Percentiles rank a stretch among this genome's conserved stretches.
Conservation (phyloP, 2,329 filamentous ascomycete species). For the Knufia fluminis region DNA sequence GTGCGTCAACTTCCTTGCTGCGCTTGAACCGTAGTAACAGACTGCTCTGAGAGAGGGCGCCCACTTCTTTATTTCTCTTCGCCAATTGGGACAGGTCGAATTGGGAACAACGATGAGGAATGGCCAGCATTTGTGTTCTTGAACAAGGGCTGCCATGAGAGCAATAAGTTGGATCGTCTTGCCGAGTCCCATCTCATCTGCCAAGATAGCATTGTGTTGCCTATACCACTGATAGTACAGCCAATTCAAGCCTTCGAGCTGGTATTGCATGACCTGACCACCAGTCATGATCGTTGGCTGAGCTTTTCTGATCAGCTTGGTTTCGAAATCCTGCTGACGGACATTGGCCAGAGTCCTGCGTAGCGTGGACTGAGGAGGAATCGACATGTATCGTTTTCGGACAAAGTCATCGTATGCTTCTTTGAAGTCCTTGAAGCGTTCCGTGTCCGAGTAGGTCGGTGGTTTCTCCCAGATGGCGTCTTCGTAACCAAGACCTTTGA, state of each 20-base stretch:
- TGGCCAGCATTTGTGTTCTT: slow-evolving; percentile 69
- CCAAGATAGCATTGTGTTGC: slow-evolving; percentile 76
- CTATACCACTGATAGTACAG: slow-evolving; percentile 81
- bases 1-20: slow-evolving; percentile 66
- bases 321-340: slow-evolving; percentile 55
- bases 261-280: slow-evolving; percentile 85
- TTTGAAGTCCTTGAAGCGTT: slow-evolving; percentile 70
- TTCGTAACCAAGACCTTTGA: slow-evolving; percentile 83
- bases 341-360: slow-evolving; percentile 59
- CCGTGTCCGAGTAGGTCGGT: slow-evolving; percentile 54
- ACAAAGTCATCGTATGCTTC: slow-evolving; percentile 81
- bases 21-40: slow-evolving; percentile 76
- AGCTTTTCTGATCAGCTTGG: slow-evolving; percentile 54
- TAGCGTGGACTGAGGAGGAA: slow-evolving; percentile 47
- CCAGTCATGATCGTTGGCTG: slow-evolving; percentile 68
- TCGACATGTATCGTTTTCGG: slow-evolving; percentile 63
- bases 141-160: slow-evolving; percentile 64
- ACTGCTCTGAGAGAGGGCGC: slow-evolving; percentile 76
- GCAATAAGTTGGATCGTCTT: slow-evolving; percentile 93
- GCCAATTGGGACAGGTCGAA: slow-evolving; percentile 94
- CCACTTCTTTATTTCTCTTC: slow-evolving; percentile 91
- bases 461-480: slow-evolving; percentile 84
- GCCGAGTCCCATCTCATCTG: slow-evolving; percentile 95
- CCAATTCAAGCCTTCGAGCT: slow-evolving; percentile 90
- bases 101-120: slow-evolving; percentile 92